Percentiles rank a stretch among this genome's conserved stretches.
These are phyloP conservation scores for Histomonas meleagridis DNA, from an alignment of 208 protist genomes.

Conservation along the genomic window DNA sequence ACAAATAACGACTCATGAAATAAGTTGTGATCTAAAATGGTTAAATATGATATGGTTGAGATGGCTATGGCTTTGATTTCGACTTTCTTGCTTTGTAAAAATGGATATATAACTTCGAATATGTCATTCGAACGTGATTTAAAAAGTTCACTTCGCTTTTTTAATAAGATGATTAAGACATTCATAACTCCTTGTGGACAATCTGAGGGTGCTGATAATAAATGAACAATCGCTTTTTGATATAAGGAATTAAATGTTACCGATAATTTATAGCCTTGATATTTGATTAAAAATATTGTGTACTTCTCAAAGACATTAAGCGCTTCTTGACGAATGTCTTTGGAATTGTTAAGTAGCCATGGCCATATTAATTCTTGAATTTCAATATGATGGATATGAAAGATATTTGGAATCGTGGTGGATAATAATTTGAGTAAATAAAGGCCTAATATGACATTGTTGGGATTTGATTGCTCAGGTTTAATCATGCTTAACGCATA, in stretches of 20 bases:
- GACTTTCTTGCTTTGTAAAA: not conserved
- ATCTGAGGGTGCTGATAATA: not conserved
- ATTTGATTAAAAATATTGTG: not conserved
- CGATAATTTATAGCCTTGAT: constrained; percentile 7
- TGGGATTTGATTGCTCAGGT: not conserved
- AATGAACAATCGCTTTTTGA: not conserved
- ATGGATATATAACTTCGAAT: not conserved
- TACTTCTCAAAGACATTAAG: not conserved
- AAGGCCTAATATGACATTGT: not conserved
- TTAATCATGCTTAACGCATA: not conserved
- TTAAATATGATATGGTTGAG: not conserved
- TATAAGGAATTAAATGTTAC: not conserved
- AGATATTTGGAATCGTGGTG: not conserved
- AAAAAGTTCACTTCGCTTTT: not conserved
- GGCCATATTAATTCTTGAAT: not conserved
- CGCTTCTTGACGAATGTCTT: not conserved
- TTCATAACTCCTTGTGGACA: not conserved
- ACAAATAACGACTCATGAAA: not conserved
- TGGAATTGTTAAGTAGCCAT: not conserved
- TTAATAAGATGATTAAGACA: not conserved
- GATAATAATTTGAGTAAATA: not conserved
- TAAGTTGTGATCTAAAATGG: not conserved
- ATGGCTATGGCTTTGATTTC: not conserved
- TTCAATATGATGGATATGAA: not conserved
- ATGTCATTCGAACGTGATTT: not conserved